phyloP scores from a whole-genome alignment of 2,329 filamentous ascomycete species.

The Epichloe uncinata region DNA sequence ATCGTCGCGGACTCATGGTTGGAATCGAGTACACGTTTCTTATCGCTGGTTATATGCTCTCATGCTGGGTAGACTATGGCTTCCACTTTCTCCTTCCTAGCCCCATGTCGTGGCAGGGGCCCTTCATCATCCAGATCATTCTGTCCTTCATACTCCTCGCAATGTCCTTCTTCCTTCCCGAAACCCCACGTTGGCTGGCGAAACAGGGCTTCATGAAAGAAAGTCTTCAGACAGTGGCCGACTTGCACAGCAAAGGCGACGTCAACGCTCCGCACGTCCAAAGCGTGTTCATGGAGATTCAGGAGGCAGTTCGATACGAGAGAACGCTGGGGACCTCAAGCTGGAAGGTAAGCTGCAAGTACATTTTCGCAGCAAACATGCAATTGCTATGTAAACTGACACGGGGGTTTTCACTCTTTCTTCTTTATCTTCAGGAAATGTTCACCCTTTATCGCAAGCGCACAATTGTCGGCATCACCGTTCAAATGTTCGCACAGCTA shows the following conservation, averaged over 20 bases:
- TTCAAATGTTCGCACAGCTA: constrained; percentile 26
- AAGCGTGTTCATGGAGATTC: constrained; percentile 16
- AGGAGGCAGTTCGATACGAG: constrained; percentile 6
- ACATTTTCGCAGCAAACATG: too few species aligned
- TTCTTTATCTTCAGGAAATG: constrained; percentile 19
- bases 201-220: constrained; percentile 20
- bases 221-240: constrained; percentile 24
- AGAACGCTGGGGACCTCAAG: constrained; percentile 5
- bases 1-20: constrained; percentile 9
- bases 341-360: neutral
- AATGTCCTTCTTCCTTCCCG: constrained; percentile 14
- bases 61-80: constrained; percentile 8
- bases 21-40: constrained; percentile 9
- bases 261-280: constrained; percentile 21
- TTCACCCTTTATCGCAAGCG: constrained; percentile 27
- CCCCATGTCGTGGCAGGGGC: constrained; percentile 7
- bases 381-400: neutral
- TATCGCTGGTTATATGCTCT: constrained; percentile 9
- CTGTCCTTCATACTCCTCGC: constrained; percentile 6
- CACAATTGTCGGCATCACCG: constrained; percentile 26
- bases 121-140: constrained; percentile 9
- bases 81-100: constrained; percentile 7
- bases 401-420: neutral
- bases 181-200: constrained; percentile 27
- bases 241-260: constrained; percentile 23